phyloP scores from a whole-genome alignment of 164 flowering plant species.

The Aristolochia fimbriata region DNA sequence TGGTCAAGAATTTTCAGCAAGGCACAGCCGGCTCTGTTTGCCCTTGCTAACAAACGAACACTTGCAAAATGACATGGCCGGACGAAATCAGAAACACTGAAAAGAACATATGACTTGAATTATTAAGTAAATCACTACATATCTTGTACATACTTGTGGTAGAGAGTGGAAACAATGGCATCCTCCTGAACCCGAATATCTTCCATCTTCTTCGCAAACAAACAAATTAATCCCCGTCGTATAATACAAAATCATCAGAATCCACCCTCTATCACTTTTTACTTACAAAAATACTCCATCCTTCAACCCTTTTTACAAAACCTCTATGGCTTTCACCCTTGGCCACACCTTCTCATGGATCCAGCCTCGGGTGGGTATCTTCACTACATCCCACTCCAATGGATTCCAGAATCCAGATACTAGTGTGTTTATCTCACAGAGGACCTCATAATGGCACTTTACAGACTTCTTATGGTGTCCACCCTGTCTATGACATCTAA shows the following conservation, averaged over 20 bases:
- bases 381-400: neutral
- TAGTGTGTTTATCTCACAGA: neutral
- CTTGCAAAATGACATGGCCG: too few relatives aligned
- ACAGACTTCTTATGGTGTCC: constrained; percentile 39
- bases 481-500: constrained; percentile 91
- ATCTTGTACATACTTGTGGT: constrained; percentile 2
- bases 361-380: too few relatives aligned
- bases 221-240: neutral
- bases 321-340: neutral
- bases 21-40: too few relatives aligned
- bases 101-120: neutral
- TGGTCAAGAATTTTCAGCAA: too few relatives aligned
- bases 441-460: neutral
- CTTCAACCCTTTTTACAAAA: neutral
- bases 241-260: neutral
- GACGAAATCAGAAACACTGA: too few relatives aligned
- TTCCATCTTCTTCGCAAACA: neutral
- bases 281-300: constrained; percentile 1
- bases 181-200: neutral
- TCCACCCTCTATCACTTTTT: neutral
- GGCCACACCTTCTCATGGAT: neutral
- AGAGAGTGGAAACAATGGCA: constrained; percentile 1
- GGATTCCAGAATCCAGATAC: neutral
- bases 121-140: neutral
- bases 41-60: too few relatives aligned